Conservation (phyloP, 106 monocot species). For the Acorus calamus region DNA sequence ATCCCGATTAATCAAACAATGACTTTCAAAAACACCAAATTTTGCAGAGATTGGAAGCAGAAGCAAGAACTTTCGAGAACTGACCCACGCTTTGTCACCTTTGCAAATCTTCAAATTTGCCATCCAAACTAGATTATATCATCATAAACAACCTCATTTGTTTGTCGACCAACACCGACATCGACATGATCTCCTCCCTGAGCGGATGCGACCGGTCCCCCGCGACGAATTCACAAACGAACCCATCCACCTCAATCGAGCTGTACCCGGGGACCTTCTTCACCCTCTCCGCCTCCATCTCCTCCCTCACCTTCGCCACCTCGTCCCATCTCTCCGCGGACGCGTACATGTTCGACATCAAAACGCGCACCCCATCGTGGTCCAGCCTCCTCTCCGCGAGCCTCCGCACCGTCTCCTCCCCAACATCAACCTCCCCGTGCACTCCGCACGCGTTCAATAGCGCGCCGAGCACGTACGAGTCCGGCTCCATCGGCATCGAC, state of each 20-base stretch:
- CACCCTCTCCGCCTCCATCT: slow-evolving; percentile 29
- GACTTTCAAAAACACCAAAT: too few species aligned
- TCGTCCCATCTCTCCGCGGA: slow-evolving; percentile 39
- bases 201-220: slow-evolving; percentile 38
- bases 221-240: slow-evolving; percentile 36
- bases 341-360: slow-evolving; percentile 51
- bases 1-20: too few species aligned
- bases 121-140: too few species aligned
- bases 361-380: slow-evolving; percentile 22
- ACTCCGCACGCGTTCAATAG: slow-evolving; percentile 50
- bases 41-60: too few species aligned
- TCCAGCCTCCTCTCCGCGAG: too few species aligned
- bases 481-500: slow-evolving; percentile 53
- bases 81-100: too few species aligned
- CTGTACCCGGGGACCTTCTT: slow-evolving; percentile 40
- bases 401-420: slow-evolving; percentile 2
- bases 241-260: slow-evolving; percentile 34
- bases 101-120: too few species aligned
- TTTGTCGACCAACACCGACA: too few species aligned
- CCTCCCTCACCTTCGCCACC: slow-evolving; percentile 22
- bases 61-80: too few species aligned
- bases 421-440: slow-evolving; percentile 31
- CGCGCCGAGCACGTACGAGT: slow-evolving; percentile 43
- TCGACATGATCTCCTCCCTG: slow-evolving; percentile 1
- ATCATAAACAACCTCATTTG: too few species aligned